Conservation (phyloP, 257 asterid species). For the Coffea canephora region DNA sequence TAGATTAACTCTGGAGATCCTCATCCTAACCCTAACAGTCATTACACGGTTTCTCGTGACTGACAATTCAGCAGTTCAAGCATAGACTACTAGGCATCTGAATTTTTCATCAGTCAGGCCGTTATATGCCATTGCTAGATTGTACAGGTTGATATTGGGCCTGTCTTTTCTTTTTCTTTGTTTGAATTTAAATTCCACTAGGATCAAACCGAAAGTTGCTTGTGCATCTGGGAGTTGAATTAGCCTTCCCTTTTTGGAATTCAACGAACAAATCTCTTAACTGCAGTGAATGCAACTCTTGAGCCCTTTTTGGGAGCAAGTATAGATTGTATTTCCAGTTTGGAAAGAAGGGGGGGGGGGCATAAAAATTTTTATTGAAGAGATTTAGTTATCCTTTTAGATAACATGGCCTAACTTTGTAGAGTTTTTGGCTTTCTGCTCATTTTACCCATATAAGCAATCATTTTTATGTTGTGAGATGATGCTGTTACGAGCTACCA, state of each 20-base stretch:
- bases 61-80: no score
- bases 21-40: background rate
- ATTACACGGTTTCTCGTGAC: background rate
- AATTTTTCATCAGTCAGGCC: no score
- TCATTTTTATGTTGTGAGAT: background rate
- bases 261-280: no score
- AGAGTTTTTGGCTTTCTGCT: no score
- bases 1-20: no score
- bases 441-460: background rate
- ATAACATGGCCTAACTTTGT: no score
- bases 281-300: background rate
- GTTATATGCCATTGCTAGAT: background rate
- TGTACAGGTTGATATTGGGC: background rate
- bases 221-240: conserved; percentile 1
- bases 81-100: background rate
- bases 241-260: background rate
- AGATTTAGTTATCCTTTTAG: no score
- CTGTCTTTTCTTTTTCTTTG: background rate
- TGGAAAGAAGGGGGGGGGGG: no score
- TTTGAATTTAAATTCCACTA: background rate
- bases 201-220: background rate
- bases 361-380: no score
- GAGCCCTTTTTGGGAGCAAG: background rate
- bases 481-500: background rate
- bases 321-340: background rate